Base-by-base conservation (phyloP, 768 basidiomycete species). In the Krasilnikovozyma curviuscula region DNA sequence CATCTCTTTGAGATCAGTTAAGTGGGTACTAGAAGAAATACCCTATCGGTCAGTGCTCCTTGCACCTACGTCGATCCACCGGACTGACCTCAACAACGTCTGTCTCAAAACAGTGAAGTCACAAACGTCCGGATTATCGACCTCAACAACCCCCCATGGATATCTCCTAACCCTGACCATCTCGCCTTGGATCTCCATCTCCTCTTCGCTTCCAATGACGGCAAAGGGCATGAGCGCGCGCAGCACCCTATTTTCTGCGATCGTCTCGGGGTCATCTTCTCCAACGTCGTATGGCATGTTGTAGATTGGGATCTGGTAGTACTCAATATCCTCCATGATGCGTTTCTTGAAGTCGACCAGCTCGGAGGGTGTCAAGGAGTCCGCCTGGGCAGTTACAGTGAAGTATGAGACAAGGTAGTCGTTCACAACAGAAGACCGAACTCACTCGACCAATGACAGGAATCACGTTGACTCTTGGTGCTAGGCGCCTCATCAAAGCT, bases 401-500 rank as follows among this genome's bases (percentile, higher is more conserved):
- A 41, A 28, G 32, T 10, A 24, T 14, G 32, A 35, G 16, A 27
- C 6, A 9, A 25, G 4, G 5, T 37, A 37, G 18, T 23, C 10
- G 10, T 18, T 37, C 21, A 10, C n/a, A 43, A 19, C 19, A n/a
- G 18, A 18, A 6, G 13, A 41, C 25, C 8, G 23, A 6, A 21
- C 48, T 25, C 16, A 49, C 48, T n/a, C n/a, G n/a, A n/a, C n/a
- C n/a, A n/a, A n/a, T 74, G 60, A 97, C 89, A 42, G 93, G 93
- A 56, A 98, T 98, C 55, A 98, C 93, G 63, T 98, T 98, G 64
- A 95, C 93, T 48, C 89, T 81, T 19, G 88, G 89, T 2, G 91
- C 91, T 43, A 97, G 75, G 56, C 89, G 83, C 55, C 88, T 80
- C 93, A 98, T 98, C 46, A 98, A 72, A 63, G 95, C n/a, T n/a